Evolutionary conservation across 176 grass and related monocot species (phyloP).

Genomic region (Hordeum vulgare): DNA sequence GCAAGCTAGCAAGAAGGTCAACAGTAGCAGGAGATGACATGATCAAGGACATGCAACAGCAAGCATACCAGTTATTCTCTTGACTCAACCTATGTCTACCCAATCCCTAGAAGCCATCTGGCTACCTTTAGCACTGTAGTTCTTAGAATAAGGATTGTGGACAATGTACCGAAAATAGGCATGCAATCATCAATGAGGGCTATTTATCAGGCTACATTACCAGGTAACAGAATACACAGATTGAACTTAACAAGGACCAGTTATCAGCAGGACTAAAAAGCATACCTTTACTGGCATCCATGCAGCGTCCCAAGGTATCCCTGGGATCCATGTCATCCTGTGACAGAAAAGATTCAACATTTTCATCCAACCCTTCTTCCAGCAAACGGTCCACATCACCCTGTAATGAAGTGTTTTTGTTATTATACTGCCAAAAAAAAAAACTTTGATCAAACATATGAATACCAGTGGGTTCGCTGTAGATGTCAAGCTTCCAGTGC

Average conservation of each 20-base stretch:
- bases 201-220: neutral
- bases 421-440: neutral
- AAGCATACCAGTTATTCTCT: no score
- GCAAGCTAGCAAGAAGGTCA: neutral
- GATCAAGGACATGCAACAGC: no score
- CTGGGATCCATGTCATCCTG: constrained; percentile 98
- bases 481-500: constrained; percentile 79
- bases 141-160: neutral
- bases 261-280: neutral
- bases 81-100: no score
- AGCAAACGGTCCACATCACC: constrained; percentile 92
- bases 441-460: neutral
- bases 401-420: constrained; percentile 41
- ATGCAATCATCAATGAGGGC: neutral
- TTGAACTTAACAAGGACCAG: constrained; percentile 13
- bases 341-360: constrained; percentile 99
- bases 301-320: constrained; percentile 67
- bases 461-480: constrained; percentile 77
- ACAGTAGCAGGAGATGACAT: no score
- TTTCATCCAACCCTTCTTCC: constrained; percentile 96
- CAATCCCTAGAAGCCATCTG: no score
- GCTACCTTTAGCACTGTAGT: no score
- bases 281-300: constrained; percentile 92
- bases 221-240: neutral
- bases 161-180: constrained; percentile 13